Evolutionary conservation across 169 alveolate species (phyloP), one percentile per base, ranked within the genome.

Genomic region (Pseudocohnilembus persalinus): DNA sequence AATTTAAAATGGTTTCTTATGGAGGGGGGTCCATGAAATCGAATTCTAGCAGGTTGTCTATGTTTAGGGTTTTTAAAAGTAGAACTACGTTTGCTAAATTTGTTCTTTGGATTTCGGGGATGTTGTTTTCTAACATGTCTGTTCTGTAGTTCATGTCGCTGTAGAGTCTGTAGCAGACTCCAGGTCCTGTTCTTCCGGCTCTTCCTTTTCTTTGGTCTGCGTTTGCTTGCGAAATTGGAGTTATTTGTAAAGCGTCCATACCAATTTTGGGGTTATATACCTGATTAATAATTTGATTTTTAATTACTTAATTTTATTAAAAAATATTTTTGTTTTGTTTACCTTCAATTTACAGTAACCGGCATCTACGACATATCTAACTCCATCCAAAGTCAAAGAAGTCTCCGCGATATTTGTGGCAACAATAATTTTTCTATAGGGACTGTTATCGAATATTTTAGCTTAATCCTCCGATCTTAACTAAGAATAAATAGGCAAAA

Each of bases 401-500:
- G 99, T 99, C 89, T 99, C 99, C 24, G 99, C 99, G 80, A 99
- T 99, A 93, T 99, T 99, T 30, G 99, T 99, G 16, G 99, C 99
- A 29, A 99, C 99, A 16, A 99, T 98, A 73, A 99, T 98, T 93
- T 95, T 98, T 88, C 98, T 96, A 74, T 81, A 85, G 28, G 96
- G 96, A 73, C 98, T 95, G 35, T 94, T 94, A 82, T 97, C 97
- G 77, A 98, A 98, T 27, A 98, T 97, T 90, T 98, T 93, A 65
- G 99, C 99, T 84, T 99, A 99, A 83, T 98, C 96, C 88, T 99
- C 99, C 72, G 99, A 95, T 1, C 99, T 99, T 49, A 99, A 95
- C 95, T 98, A 98, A 24, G 99, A 98, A 94, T 99, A 99, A 74
- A 99, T 99, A 26, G 99, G 99, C 77, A 99, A 93, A 0, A 98